Evolutionary conservation across 768 basidiomycete species (phyloP).

Genomic region (Amylocystis lapponica): DNA sequence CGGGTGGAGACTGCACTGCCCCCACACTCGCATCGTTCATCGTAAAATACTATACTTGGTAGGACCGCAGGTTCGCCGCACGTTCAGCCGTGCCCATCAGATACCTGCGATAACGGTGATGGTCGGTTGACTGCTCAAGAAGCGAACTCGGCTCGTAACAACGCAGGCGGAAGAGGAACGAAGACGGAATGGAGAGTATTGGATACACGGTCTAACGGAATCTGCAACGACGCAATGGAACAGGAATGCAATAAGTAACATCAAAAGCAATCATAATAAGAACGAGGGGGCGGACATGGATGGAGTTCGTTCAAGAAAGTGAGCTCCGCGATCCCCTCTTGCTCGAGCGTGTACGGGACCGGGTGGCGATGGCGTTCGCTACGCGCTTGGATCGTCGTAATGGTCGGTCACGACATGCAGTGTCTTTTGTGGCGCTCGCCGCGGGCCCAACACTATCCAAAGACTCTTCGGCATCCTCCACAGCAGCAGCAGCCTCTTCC

Average conservation of each 20-base stretch:
- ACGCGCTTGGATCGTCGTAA: slow-evolving; percentile 65
- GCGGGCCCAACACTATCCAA: too few species aligned
- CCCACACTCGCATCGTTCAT: too few species aligned
- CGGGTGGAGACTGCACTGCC: too few species aligned
- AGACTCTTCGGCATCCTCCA: slow-evolving; percentile 30
- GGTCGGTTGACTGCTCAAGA: slow-evolving; percentile 12
- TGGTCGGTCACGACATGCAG: slow-evolving; percentile 29
- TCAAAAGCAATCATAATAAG: slow-evolving; percentile 7
- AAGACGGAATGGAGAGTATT: slow-evolving; percentile 6
- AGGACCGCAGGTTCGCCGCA: background rate
- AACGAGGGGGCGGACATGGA: slow-evolving; percentile 2
- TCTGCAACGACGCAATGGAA: slow-evolving; percentile 6
- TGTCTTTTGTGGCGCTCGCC: slow-evolving; percentile 4
- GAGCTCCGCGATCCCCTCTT: slow-evolving; percentile 29
- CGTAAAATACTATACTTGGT: too few species aligned
- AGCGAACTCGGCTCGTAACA: slow-evolving; percentile 13
- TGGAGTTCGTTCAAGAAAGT: slow-evolving; percentile 20
- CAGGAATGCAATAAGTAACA: slow-evolving; percentile 17
- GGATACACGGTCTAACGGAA: slow-evolving; percentile 15
- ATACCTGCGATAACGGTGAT: too few species aligned
- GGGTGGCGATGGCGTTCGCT: slow-evolving; percentile 49
- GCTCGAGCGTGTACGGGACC: slow-evolving; percentile 39
- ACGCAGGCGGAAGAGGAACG: slow-evolving; percentile 1
- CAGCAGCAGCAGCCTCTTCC: slow-evolving; percentile 37
- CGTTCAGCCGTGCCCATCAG: slow-evolving; percentile 13